Conservation (phyloP, 441 rosid species). For the Erysimum cheiri region DNA sequence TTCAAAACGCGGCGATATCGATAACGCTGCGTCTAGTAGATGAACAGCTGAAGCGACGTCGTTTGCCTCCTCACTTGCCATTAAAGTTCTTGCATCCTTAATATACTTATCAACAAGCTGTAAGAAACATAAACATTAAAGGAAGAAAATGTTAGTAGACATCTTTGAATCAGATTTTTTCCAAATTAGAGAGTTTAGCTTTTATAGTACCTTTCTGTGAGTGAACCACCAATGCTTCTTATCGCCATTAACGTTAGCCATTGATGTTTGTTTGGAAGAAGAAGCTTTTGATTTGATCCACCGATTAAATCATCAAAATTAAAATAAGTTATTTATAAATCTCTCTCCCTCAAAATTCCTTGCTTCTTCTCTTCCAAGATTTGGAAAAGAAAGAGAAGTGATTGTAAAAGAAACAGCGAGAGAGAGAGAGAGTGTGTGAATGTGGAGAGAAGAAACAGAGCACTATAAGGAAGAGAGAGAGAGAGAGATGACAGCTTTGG, state of each 20-base stretch:
- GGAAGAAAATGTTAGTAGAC: background rate
- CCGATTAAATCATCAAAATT: background rate
- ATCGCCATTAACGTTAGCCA: slow-evolving; percentile 58
- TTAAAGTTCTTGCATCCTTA: slow-evolving; percentile 69
- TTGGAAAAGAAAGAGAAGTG: slow-evolving; percentile 41
- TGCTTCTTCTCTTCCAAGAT: slow-evolving; percentile 38
- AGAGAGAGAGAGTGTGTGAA: slow-evolving; percentile 25
- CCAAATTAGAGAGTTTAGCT: background rate
- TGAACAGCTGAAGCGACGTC: slow-evolving; percentile 67
- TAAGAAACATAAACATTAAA: background rate
- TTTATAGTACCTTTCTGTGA: slow-evolving; percentile 63
- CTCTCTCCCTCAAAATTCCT: slow-evolving; percentile 22
- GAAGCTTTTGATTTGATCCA: background rate
- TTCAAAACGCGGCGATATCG: slow-evolving; percentile 77
- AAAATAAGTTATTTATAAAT: background rate
- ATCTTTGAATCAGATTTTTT: background rate
- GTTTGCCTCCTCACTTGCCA: slow-evolving; percentile 64
- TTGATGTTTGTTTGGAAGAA: slow-evolving; percentile 37
- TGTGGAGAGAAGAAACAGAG: background rate
- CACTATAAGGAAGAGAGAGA: slow-evolving; percentile 28
- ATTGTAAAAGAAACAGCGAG: slow-evolving; percentile 40
- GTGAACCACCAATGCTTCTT: slow-evolving; percentile 96
- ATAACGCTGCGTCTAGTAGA: slow-evolving; percentile 75
- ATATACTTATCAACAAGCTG: slow-evolving; percentile 79
- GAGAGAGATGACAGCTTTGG: slow-evolving; percentile 72